Percentiles rank a stretch among this genome's conserved stretches.
Conservation (phyloP, 441 rosid species). For the Erodium trifolium region DNA sequence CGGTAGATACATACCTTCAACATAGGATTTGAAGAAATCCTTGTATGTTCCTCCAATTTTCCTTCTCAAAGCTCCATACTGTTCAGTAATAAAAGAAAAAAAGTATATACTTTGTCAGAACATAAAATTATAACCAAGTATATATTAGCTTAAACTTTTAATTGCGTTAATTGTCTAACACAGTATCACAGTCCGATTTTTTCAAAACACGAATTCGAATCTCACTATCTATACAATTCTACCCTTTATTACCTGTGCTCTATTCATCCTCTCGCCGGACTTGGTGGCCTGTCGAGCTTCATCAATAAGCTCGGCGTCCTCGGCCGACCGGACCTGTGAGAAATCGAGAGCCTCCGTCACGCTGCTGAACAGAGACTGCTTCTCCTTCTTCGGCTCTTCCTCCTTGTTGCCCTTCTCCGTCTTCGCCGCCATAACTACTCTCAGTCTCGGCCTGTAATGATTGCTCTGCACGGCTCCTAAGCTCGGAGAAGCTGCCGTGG, state of each 20-base stretch:
- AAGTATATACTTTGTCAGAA: no score
- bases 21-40: slow-evolving; percentile 84
- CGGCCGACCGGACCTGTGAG: slow-evolving; percentile 59
- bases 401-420: slow-evolving; percentile 26
- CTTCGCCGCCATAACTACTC: background rate
- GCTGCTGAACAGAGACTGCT: slow-evolving; percentile 57
- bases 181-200: no score
- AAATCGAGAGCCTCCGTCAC: slow-evolving; percentile 79
- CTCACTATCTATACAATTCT: no score
- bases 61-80: slow-evolving; percentile 93
- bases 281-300: slow-evolving; percentile 64
- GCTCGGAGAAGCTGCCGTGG: slow-evolving; percentile 14
- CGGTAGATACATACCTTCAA: slow-evolving; percentile 37
- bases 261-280: slow-evolving; percentile 58
- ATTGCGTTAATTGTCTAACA: no score
- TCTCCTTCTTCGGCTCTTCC: slow-evolving; percentile 33
- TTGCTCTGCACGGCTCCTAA: slow-evolving; percentile 15
- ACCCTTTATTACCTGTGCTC: slow-evolving; percentile 52
- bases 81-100: slow-evolving; percentile 12
- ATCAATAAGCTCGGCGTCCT: slow-evolving; percentile 69
- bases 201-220: no score
- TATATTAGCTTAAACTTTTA: no score
- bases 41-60: slow-evolving; percentile 90
- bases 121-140: no score
- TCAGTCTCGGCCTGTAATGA: slow-evolving; percentile 13